Conservation (phyloP, 2,329 filamentous ascomycete species). For the Pseudogymnoascus sp. region DNA sequence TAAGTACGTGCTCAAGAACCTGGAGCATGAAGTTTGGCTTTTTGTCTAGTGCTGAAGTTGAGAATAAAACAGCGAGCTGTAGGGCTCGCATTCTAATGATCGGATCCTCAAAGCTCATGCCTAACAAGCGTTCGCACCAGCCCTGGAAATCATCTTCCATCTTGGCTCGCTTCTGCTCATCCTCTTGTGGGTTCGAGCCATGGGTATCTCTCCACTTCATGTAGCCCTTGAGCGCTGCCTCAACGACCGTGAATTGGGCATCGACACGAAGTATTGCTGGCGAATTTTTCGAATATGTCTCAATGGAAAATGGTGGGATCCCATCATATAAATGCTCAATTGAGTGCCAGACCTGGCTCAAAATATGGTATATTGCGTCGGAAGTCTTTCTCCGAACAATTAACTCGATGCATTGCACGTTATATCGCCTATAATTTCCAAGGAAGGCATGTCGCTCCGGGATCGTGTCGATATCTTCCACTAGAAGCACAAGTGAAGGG, state of each 20-base stretch:
- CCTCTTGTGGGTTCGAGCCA: constrained; percentile 41
- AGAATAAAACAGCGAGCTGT: constrained; percentile 76
- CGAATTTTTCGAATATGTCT: constrained; percentile 59
- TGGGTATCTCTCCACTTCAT: constrained; percentile 61
- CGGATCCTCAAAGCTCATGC: constrained; percentile 71
- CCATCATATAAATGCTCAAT: constrained; percentile 69
- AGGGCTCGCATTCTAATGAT: constrained; percentile 73
- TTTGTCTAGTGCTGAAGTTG: constrained; percentile 68
- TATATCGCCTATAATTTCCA: constrained; percentile 90
- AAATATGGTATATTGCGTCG: constrained; percentile 80
- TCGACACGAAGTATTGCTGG: constrained; percentile 72
- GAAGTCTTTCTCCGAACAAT: constrained; percentile 75
- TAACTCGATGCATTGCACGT: constrained; percentile 75
- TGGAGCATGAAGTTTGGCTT: constrained; percentile 76
- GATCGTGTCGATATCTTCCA: constrained; percentile 90
- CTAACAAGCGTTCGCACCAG: constrained; percentile 66
- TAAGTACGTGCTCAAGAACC: constrained; percentile 82
- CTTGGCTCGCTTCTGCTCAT: constrained; percentile 42
- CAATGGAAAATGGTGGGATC: constrained; percentile 54
- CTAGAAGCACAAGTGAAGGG: constrained; percentile 69
- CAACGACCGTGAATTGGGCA: constrained; percentile 80
- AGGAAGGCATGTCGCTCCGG: constrained; percentile 92
- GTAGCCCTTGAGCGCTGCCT: constrained; percentile 82
- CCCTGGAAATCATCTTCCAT: constrained; percentile 58
- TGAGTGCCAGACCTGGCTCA: constrained; percentile 67